A percentile compares a stretch with the other conserved stretches of the same genome.
These are phyloP conservation scores for Rhodotorula babjevae DNA, from an alignment of 768 basidiomycete genomes.

Conservation along the genomic window DNA sequence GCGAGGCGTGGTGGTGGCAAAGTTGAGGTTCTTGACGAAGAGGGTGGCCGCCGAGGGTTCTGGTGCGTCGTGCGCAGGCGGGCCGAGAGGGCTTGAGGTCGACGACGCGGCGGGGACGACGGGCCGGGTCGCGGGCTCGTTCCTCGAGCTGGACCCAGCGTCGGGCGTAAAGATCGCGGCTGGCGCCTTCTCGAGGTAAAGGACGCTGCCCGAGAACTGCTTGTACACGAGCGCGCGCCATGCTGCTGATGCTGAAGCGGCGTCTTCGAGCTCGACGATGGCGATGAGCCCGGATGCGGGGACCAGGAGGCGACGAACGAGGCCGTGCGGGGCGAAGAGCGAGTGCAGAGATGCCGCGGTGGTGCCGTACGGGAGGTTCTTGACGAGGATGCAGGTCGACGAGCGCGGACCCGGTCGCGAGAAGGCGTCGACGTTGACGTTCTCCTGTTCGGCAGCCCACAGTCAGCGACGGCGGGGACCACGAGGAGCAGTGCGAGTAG, in stretches of 20 bases:
- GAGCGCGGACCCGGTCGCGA: slow-evolving; percentile 53
- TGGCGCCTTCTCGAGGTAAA: slow-evolving; percentile 92
- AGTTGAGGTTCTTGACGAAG: slow-evolving; percentile 92
- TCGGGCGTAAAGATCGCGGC: slow-evolving; percentile 67
- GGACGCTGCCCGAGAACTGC: slow-evolving; percentile 77
- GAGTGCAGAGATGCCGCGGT: slow-evolving; percentile 67
- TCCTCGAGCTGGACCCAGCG: too few species aligned
- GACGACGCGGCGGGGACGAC: not conserved
- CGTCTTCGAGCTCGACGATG: slow-evolving; percentile 74
- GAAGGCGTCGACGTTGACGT: slow-evolving; percentile 47
- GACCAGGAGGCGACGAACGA: slow-evolving; percentile 65
- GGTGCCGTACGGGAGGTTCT: slow-evolving; percentile 94
- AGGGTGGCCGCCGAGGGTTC: slow-evolving; percentile 57
- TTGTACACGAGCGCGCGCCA: slow-evolving; percentile 80
- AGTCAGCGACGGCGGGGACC: slow-evolving; percentile 43
- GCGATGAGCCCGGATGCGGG: slow-evolving; percentile 92
- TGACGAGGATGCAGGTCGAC: slow-evolving; percentile 79
- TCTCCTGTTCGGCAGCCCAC: slow-evolving; percentile 36
- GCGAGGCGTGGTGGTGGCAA: slow-evolving; percentile 74
- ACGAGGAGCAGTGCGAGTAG: slow-evolving; percentile 52
- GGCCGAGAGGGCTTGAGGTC: too few species aligned
- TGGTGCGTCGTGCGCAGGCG: slow-evolving; percentile 25
- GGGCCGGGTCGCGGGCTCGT: too few species aligned
- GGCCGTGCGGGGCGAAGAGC: slow-evolving; percentile 71
- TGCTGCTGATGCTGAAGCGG: slow-evolving; percentile 65